Evolutionary conservation across 1,284 basidiomycete species (phyloP).

Genomic region (Waitea zeae): DNA sequence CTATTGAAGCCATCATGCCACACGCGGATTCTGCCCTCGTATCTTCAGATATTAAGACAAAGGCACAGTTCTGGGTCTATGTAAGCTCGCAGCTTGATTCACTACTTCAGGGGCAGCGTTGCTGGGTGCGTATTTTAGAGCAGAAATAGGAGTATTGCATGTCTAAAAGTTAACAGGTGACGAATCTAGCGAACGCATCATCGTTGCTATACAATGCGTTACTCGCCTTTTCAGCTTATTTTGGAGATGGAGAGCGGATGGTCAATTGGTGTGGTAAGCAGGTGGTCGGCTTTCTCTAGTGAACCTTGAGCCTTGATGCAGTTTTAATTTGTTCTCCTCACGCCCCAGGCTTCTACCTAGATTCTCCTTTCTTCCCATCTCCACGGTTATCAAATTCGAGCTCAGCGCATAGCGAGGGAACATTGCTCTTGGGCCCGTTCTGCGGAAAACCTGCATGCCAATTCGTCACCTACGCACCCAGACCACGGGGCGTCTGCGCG

Average conservation of each 20-base stretch:
- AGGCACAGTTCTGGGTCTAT: conserved; percentile 63
- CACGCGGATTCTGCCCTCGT: conserved; percentile 72
- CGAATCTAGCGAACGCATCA: conserved; percentile 74
- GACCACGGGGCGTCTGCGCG: conserved; percentile 64
- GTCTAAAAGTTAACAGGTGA: conserved; percentile 28
- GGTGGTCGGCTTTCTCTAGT: conserved; percentile 1
- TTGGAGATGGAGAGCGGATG: conserved; percentile 42
- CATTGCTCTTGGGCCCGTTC: conserved; percentile 67
- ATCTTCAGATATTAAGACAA: conserved; percentile 48
- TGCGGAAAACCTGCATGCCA: conserved; percentile 82
- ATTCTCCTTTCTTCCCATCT: conserved; percentile 40
- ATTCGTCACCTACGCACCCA: conserved; percentile 43
- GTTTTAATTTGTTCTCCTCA: neutral
- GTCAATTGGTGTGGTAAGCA: conserved; percentile 82
- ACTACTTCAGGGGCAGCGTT: conserved; percentile 49
- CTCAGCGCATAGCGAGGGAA: conserved; percentile 6
- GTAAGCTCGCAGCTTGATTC: conserved; percentile 42
- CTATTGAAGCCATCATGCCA: too few species aligned
- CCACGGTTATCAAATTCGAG: conserved; percentile 15
- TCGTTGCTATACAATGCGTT: conserved; percentile 68
- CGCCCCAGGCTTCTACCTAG: conserved; percentile 64
- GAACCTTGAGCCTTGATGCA: neutral
- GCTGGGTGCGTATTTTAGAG: conserved; percentile 39
- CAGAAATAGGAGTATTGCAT: neutral
- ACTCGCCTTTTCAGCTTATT: conserved; percentile 43